Conservation (phyloP, 2,329 filamentous ascomycete genomes). For the Gyromitra esculenta region DNA sequence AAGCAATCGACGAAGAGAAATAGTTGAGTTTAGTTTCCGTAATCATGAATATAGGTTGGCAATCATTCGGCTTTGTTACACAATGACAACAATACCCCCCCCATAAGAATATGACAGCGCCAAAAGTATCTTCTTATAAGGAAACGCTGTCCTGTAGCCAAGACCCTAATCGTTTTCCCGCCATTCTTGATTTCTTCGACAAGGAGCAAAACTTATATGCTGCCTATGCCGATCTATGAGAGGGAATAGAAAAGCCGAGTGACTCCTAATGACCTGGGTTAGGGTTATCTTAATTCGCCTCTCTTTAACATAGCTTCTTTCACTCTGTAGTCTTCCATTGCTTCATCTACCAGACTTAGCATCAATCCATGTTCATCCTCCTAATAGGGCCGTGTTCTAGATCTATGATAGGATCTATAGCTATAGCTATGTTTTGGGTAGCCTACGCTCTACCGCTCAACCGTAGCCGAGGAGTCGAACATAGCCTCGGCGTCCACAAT, state of each 20-base stretch:
- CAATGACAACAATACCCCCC: too few species aligned
- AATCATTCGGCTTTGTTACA: too few species aligned
- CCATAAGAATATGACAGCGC: too few species aligned
- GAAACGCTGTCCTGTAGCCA: too few species aligned
- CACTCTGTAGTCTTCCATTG: too few species aligned
- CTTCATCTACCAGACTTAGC: too few species aligned
- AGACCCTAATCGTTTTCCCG: too few species aligned
- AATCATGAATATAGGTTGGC: too few species aligned
- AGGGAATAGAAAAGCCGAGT: constrained; percentile 1
- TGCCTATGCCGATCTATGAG: too few species aligned
- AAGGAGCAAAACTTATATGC: background rate
- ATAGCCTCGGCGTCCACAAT: constrained; percentile 11
- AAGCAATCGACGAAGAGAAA: too few species aligned
- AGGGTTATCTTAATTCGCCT: background rate
- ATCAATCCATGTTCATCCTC: background rate
- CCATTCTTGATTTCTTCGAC: background rate
- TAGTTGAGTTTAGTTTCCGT: too few species aligned
- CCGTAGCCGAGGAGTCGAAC: background rate
- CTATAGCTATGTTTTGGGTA: background rate
- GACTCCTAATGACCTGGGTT: background rate
- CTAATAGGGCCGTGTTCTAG: background rate
- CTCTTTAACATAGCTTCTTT: background rate
- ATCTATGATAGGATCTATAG: background rate
- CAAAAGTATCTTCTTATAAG: too few species aligned
- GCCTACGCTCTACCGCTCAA: background rate